phyloP scores from a whole-genome alignment of 116 monocot species.

The Dioscorea cayenensis region DNA sequence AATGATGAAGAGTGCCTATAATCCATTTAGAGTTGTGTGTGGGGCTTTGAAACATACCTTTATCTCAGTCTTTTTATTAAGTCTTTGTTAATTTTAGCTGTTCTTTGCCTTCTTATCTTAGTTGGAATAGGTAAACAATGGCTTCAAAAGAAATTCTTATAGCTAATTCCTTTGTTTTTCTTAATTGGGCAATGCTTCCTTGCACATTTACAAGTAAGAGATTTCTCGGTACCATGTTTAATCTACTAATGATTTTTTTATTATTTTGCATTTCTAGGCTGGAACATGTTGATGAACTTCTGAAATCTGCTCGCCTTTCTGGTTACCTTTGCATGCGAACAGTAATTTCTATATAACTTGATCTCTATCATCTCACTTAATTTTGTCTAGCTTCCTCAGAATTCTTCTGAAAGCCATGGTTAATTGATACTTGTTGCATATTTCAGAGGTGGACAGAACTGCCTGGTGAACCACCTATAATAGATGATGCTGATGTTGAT shows the following conservation, averaged over 20 bases:
- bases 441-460: constrained; percentile 83
- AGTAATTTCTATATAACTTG: constrained; percentile 30
- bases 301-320: constrained; percentile 67
- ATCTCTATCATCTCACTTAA: neutral
- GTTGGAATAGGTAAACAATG: too few species aligned
- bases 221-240: too few species aligned
- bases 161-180: too few species aligned
- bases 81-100: too few species aligned
- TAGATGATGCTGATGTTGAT: constrained; percentile 86
- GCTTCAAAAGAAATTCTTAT: too few species aligned
- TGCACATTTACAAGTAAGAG: too few species aligned
- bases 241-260: neutral
- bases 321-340: constrained; percentile 83
- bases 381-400: neutral
- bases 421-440: constrained; percentile 1
- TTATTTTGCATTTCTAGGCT: constrained; percentile 31
- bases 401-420: neutral
- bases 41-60: too few species aligned
- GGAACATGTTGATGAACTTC: constrained; percentile 85
- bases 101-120: too few species aligned
- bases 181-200: too few species aligned
- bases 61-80: too few species aligned
- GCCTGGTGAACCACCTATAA: constrained; percentile 90
- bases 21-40: too few species aligned
- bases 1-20: too few species aligned